Percentiles rank a stretch among this genome's conserved stretches.
phyloP scores from a whole-genome alignment of 192 early-diverging fungal genomes.

The Linnemannia elongata region DNA sequence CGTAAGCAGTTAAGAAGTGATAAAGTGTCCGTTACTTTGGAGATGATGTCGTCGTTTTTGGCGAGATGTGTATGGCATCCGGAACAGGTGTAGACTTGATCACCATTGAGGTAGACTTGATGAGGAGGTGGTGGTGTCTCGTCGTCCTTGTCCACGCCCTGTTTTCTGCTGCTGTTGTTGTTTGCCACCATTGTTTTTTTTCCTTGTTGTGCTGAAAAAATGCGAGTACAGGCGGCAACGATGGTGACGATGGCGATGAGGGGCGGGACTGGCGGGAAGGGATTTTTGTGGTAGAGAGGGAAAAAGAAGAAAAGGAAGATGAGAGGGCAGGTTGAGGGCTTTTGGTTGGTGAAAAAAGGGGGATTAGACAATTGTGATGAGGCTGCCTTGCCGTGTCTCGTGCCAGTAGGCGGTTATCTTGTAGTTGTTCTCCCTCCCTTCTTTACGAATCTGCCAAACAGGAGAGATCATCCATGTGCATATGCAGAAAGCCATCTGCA shows the following conservation, averaged over 20 bases:
- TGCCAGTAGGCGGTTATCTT: neutral
- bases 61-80: slow-evolving; percentile 69
- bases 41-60: slow-evolving; percentile 69
- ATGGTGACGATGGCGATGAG: neutral
- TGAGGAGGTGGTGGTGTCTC: slow-evolving; percentile 42
- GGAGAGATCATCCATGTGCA: neutral
- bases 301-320: slow-evolving; percentile 24
- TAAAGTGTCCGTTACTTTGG: slow-evolving; percentile 45
- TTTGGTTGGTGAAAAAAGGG: neutral
- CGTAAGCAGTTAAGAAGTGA: neutral
- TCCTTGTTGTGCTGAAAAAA: neutral
- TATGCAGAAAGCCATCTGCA: neutral
- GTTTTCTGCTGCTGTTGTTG: neutral
- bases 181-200: neutral
- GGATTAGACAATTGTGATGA: neutral
- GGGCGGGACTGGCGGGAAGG: neutral
- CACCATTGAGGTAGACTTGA: slow-evolving; percentile 60
- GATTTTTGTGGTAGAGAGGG: neutral
- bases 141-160: neutral
- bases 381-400: neutral
- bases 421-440: neutral
- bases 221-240: too few relatives aligned
- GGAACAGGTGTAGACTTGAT: slow-evolving; percentile 66
- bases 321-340: slow-evolving; percentile 20
- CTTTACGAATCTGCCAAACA: neutral